These are phyloP conservation scores for Solanum raphanifolium DNA, from an alignment of 257 asterid species.

Conservation along the genomic window DNA sequence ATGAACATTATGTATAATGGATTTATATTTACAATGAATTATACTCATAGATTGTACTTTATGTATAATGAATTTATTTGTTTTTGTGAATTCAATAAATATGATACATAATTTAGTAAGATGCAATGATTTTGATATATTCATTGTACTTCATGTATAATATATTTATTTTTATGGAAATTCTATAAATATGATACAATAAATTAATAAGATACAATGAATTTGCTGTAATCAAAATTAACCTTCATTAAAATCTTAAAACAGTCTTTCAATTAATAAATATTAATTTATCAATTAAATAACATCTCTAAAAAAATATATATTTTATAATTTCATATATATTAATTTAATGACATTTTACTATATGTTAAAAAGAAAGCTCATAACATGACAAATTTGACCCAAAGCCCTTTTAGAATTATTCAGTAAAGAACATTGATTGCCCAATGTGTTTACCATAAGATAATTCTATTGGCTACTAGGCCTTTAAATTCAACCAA, in stretches of 20 bases:
- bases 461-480: not conserved
- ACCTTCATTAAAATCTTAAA: too few relatives aligned
- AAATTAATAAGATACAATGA: too few relatives aligned
- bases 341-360: not conserved
- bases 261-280: too few relatives aligned
- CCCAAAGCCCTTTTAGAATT: not conserved
- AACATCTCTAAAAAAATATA: too few relatives aligned
- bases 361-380: not conserved
- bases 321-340: too few relatives aligned
- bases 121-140: not conserved
- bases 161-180: not conserved
- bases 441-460: not conserved
- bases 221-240: too few relatives aligned
- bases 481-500: not conserved
- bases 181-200: too few relatives aligned
- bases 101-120: not conserved
- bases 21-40: not conserved
- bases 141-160: not conserved
- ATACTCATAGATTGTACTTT: too few relatives aligned
- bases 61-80: not conserved
- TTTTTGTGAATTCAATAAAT: not conserved
- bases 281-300: too few relatives aligned
- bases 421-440: not conserved
- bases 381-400: not conserved
- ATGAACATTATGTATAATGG: not conserved